Conservation (phyloP, 164 flowering plant genomes). For the Euptelea pleiosperma region DNA sequence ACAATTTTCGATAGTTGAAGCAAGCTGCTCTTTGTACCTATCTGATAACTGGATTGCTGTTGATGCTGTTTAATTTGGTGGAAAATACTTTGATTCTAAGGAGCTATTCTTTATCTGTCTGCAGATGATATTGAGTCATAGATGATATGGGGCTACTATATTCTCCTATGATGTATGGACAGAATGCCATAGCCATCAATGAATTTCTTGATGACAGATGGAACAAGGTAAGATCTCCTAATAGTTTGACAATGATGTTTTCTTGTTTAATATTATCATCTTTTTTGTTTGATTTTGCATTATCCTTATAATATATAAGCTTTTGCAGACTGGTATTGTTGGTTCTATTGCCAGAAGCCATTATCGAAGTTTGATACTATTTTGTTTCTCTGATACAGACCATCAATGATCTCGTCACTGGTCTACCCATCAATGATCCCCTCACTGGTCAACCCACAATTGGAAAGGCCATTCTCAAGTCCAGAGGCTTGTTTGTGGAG, state of each 20-base stretch:
- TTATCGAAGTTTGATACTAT: neutral
- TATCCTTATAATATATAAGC: no score
- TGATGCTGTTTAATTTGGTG: neutral
- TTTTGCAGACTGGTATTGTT: neutral
- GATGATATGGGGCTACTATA: slow-evolving; percentile 33
- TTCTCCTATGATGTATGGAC: slow-evolving; percentile 50
- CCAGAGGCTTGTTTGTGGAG: slow-evolving; percentile 37
- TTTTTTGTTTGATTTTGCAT: neutral
- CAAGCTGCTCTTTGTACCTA: neutral
- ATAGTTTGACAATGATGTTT: neutral
- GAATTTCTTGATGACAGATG: no score
- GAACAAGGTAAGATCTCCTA: no score
- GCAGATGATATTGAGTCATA: slow-evolving; percentile 46
- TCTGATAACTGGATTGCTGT: neutral
- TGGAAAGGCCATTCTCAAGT: slow-evolving; percentile 40
- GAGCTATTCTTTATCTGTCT: neutral
- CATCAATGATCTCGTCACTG: no score
- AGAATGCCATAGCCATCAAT: slow-evolving; percentile 45
- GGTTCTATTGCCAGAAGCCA: neutral
- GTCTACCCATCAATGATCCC: no score
- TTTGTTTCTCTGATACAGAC: slow-evolving; percentile 24
- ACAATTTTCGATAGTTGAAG: neutral
- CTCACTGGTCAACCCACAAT: slow-evolving; percentile 32
- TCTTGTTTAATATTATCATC: neutral
- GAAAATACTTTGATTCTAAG: neutral